Conservation (phyloP, 345 rosid species). For the Sapria himalayana region DNA sequence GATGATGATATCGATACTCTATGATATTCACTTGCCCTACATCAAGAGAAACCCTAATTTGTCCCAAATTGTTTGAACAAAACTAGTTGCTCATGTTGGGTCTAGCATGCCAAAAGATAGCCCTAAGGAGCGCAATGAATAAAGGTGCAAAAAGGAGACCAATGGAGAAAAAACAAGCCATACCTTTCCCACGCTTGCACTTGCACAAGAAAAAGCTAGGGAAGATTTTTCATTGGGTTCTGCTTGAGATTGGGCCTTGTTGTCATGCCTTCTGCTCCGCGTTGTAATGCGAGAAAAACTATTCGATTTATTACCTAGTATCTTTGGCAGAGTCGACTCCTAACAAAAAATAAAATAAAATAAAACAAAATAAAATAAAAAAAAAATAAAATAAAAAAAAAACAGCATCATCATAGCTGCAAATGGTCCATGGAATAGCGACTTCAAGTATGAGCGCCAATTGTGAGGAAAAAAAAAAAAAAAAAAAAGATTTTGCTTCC, state of each 20-base stretch:
- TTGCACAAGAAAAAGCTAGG: conserved; percentile 33
- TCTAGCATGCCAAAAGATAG: not conserved
- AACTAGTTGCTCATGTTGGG: no score
- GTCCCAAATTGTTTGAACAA: no score
- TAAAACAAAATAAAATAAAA: not conserved
- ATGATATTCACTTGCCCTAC: no score
- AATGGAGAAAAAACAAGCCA: not conserved
- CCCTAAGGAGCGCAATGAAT: not conserved
- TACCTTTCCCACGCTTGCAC: conserved; percentile 38
- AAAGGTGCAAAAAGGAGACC: no score
- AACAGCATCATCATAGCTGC: no score
- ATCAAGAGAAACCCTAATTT: no score
- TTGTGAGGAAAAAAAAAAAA: no score
- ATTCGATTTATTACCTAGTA: conserved; percentile 28
- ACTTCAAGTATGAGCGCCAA: no score
- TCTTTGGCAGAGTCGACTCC: conserved; percentile 65
- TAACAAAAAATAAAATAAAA: conserved; percentile 4
- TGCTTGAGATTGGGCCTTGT: conserved; percentile 11
- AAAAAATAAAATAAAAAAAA: no score
- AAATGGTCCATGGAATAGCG: no score
- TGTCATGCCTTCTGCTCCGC: conserved; percentile 40
- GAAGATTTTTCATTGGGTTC: conserved; percentile 23
- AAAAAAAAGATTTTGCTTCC: no score
- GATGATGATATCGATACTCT: no score
- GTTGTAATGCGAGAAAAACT: conserved; percentile 28